phyloP scores from a whole-genome alignment of 2,329 filamentous ascomycete species.

The Paraphaeosphaeria sporulosa region DNA sequence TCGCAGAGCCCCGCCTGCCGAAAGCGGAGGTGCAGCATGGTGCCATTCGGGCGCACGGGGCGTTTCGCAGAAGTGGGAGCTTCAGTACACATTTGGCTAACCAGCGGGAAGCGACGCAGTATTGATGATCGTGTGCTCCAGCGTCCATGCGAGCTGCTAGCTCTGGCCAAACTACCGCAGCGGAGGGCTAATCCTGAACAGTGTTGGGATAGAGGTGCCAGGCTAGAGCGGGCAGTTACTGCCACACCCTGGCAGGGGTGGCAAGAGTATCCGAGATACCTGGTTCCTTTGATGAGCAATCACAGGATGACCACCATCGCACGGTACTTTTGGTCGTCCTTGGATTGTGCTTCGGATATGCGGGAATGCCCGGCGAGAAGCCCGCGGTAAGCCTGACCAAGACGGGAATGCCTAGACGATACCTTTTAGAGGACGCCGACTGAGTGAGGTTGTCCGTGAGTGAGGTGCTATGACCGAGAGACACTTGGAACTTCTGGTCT shows the following conservation, averaged over 20 bases:
- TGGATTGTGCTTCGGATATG: background rate
- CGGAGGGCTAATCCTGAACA: background rate
- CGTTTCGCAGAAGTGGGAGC: background rate
- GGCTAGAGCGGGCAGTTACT: background rate
- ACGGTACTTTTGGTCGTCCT: background rate
- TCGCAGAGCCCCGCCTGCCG: conserved; percentile 1
- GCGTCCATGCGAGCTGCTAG: conserved; percentile 3
- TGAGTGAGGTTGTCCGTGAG: background rate
- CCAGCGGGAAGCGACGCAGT: background rate
- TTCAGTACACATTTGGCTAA: conserved; percentile 1
- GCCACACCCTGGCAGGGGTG: no score
- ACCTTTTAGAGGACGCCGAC: background rate
- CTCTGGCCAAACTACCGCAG: conserved; percentile 5
- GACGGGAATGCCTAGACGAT: background rate
- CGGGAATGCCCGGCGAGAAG: background rate
- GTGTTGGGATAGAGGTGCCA: background rate
- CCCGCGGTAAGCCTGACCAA: background rate
- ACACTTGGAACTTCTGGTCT: background rate
- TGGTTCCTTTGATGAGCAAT: background rate
- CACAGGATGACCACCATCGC: background rate
- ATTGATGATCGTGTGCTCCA: background rate
- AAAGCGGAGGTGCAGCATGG: background rate
- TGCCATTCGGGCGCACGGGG: conserved; percentile 7
- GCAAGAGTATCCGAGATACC: background rate
- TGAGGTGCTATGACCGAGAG: background rate